Conservation (phyloP, 352 stramenopile genomes). For the Pythium chondricola region DNA sequence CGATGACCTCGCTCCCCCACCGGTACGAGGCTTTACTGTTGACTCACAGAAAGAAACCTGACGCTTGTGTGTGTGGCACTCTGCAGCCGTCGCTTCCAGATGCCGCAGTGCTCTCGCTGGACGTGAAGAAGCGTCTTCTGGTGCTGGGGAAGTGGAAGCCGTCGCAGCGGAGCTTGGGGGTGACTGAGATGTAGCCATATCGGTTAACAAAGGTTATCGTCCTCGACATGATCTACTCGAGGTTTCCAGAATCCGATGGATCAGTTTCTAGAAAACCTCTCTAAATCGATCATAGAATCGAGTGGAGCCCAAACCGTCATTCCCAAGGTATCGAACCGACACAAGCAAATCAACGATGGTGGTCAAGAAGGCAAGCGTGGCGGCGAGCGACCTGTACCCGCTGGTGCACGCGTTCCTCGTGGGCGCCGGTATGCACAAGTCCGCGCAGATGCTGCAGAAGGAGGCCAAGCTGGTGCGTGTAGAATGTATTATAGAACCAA, state of each 20-base stretch:
- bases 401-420: conserved; percentile 65
- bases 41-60: neutral
- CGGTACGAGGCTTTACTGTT: conserved; percentile 2
- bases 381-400: conserved; percentile 73
- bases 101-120: conserved; percentile 38
- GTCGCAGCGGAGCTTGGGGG: conserved; percentile 3
- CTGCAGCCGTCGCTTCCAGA: conserved; percentile 28
- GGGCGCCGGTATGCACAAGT: conserved; percentile 62
- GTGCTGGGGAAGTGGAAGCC: conserved; percentile 44
- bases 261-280: conserved; percentile 5
- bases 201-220: conserved; percentile 1
- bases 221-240: neutral
- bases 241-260: neutral
- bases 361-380: conserved; percentile 31
- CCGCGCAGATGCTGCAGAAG: conserved; percentile 54
- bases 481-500: too few species aligned
- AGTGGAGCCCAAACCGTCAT: conserved; percentile 19
- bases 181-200: conserved; percentile 15
- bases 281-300: conserved; percentile 12
- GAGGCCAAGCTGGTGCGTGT: conserved; percentile 63
- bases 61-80: neutral
- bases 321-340: neutral
- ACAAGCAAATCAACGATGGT: conserved; percentile 8
- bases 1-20: neutral
- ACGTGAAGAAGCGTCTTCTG: conserved; percentile 54